Evolutionary conservation across 257 asterid species (phyloP), one percentile per base, ranked within the genome.

Genomic region (Solanum appendiculatum): DNA sequence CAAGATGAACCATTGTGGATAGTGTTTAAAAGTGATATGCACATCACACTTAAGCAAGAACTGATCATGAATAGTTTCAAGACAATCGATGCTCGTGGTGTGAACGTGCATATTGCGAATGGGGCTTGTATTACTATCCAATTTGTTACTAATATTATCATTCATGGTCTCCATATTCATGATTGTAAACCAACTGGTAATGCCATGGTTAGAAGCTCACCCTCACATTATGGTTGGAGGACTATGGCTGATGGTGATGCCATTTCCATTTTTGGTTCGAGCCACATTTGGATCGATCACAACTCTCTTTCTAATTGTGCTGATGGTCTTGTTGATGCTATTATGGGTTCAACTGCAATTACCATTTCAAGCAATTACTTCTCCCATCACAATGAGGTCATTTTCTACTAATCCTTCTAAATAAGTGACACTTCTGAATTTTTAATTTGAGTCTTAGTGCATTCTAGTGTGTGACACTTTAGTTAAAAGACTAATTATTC

Each of bases 181-280:
- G 98, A 94, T 77, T 95, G 98, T 64, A 93, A 90, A 82, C 93
- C 81, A 48, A 94, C 98, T 6, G 98, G 98, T 21, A 95, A 95
- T 56, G 98, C 98, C 36, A 93, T 96, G 99, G 98, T 96, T 60
- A 89, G 98, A 25, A 94, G 96, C 89, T 94, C 98, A 1, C 94
- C 96, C 1, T 83, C 89, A 31, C 99, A 96, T 48, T 94, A 91
- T 63, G 99, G 99, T 14, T 94, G 96, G 98, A 90, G 99, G 89
- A 96, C 98, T 0, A 92, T 94, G 93, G 98, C 98, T 0, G 99
- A 96, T 73, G 99, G 99, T 2, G 99, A 96, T 18, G 99, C 91
- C 51, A 92, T 96, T 21, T 94, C 98, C 1, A 92, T 96, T 1
- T 96, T 95, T 39, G 95, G 96, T 3, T 73, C 98, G 0, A 95